These are phyloP conservation scores for Albifimbria verrucaria DNA, from an alignment of 2,329 filamentous ascomycete species.

Conservation along the genomic window DNA sequence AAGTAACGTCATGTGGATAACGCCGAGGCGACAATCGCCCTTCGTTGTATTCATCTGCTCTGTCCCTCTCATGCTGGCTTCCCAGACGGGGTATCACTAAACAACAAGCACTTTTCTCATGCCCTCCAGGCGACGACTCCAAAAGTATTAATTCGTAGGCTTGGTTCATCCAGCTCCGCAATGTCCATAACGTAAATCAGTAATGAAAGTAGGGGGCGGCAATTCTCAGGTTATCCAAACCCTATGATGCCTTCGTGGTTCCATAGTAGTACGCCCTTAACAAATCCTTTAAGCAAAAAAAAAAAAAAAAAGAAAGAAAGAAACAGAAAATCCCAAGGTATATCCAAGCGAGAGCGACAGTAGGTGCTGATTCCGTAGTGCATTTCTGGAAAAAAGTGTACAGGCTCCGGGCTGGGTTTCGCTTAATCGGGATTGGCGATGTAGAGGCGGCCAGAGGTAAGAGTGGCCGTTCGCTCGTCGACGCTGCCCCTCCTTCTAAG, in stretches of 20 bases:
- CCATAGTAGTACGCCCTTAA: too few species aligned
- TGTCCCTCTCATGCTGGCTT: constrained; percentile 2
- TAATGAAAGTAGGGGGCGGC: not conserved
- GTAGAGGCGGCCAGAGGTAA: constrained; percentile 70
- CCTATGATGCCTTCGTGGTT: too few species aligned
- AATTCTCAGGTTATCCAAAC: constrained; percentile 6
- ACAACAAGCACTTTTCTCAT: constrained; percentile 1
- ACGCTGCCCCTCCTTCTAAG: constrained; percentile 75
- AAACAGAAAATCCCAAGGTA: not conserved
- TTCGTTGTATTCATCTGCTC: not conserved
- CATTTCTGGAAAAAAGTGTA: too few species aligned
- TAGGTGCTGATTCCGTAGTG: too few species aligned
- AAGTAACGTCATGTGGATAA: not conserved
- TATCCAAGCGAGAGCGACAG: not conserved
- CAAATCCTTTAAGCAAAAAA: too few species aligned
- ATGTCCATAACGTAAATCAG: constrained; percentile 8
- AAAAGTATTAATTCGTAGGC: constrained; percentile 4
- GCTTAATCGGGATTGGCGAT: constrained; percentile 78
- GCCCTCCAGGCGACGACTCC: constrained; percentile 4
- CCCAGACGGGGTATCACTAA: constrained; percentile 6
- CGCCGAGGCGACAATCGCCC: not conserved
- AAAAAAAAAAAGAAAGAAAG: not conserved
- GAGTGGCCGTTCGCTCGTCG: constrained; percentile 76
- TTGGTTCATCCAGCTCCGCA: not conserved
- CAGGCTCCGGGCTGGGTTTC: too few species aligned